phyloP scores from a whole-genome alignment of 1,284 basidiomycete genomes.

The Takashimella tepidaria region DNA sequence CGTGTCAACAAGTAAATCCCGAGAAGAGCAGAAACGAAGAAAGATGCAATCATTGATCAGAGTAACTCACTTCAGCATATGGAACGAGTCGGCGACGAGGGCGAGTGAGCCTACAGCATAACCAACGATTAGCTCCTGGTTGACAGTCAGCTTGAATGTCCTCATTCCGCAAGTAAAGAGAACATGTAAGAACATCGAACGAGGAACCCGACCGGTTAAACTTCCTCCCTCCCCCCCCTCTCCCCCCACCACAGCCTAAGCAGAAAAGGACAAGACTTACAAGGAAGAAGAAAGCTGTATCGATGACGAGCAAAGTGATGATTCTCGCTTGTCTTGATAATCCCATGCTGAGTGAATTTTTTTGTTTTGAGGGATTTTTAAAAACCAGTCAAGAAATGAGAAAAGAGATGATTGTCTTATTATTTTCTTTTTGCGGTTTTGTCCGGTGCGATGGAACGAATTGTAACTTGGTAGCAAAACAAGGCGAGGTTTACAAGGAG shows the following conservation, averaged over 20 bases:
- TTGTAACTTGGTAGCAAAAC: too few species aligned
- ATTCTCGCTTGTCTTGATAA: conserved; percentile 72
- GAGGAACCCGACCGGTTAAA: too few species aligned
- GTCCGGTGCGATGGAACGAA: too few species aligned
- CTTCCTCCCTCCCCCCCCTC: too few species aligned
- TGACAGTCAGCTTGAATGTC: neutral
- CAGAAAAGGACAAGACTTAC: conserved; percentile 60
- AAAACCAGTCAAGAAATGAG: too few species aligned
- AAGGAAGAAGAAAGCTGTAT: conserved; percentile 85
- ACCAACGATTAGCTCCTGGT: conserved; percentile 54
- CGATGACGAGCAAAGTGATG: conserved; percentile 73
- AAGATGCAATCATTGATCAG: too few species aligned
- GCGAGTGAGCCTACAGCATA: conserved; percentile 93
- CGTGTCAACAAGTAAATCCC: too few species aligned
- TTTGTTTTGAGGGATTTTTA: too few species aligned
- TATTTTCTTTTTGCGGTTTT: too few species aligned
- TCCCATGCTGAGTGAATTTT: conserved; percentile 52
- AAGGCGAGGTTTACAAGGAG: too few species aligned
- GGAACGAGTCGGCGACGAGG: conserved; percentile 93
- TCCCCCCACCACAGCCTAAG: too few species aligned
- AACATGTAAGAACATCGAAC: neutral
- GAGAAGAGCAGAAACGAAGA: neutral
- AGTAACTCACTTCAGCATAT: conserved; percentile 94
- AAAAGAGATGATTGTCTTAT: too few species aligned
- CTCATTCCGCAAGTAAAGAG: conserved; percentile 7